phyloP scores from a whole-genome alignment of 2,329 filamentous ascomycete genomes.

The Scedosporium aurantiacum region DNA sequence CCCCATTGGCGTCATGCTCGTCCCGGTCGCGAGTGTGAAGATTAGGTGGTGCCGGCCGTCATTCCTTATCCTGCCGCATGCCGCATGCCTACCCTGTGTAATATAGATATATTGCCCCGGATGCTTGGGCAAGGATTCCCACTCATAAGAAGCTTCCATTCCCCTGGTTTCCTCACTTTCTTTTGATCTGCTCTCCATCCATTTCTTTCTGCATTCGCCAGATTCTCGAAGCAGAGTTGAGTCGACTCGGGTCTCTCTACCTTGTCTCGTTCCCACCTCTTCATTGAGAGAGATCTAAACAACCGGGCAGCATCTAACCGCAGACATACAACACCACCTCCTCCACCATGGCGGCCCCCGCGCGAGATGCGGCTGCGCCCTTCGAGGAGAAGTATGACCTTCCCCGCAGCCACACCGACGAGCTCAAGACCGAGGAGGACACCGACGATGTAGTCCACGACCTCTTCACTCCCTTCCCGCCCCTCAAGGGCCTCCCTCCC shows the following conservation, averaged over 20 bases:
- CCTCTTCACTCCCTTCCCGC: conserved; percentile 29
- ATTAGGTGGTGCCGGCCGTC: neutral
- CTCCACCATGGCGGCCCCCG: neutral
- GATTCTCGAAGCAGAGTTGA: neutral
- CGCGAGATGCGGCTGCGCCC: neutral
- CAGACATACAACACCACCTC: neutral
- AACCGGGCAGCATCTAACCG: neutral
- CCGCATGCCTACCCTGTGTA: neutral
- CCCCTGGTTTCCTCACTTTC: neutral
- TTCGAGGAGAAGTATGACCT: neutral
- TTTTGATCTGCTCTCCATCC: neutral
- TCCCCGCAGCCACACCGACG: neutral
- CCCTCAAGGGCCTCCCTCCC: conserved; percentile 27
- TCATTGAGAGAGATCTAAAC: neutral
- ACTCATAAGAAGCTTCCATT: neutral
- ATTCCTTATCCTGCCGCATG: neutral
- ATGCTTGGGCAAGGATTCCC: neutral
- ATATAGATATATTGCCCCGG: neutral
- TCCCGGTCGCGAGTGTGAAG: neutral
- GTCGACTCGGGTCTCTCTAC: neutral
- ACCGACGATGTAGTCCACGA: conserved; percentile 21
- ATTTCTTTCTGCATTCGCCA: neutral
- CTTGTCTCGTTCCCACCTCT: neutral
- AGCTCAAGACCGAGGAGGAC: conserved; percentile 9
- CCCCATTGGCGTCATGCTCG: neutral